Evolutionary conservation across 1,284 basidiomycete species (phyloP).

Genomic region (Quambalaria eucalypti): DNA sequence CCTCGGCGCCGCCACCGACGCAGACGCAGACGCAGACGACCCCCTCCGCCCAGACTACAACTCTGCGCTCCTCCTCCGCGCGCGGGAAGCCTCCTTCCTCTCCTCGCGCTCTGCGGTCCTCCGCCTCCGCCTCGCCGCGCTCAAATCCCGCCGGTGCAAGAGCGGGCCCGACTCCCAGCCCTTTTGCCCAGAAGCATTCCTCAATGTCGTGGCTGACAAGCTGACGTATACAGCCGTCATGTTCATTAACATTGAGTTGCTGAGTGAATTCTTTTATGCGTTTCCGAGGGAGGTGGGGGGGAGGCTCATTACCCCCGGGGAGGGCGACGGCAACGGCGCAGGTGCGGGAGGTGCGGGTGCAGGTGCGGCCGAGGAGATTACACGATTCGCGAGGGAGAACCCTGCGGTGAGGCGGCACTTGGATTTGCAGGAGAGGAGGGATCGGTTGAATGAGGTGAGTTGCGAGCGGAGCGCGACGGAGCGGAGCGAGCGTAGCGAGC

Average conservation of each 20-base stretch:
- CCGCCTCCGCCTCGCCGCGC: slow-evolving; percentile 69
- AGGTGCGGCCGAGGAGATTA: slow-evolving; percentile 72
- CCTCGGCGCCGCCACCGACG: background rate
- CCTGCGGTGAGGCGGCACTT: slow-evolving; percentile 74
- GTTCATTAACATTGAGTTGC: slow-evolving; percentile 85
- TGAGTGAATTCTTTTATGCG: slow-evolving; percentile 98
- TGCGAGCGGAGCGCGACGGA: too few species aligned
- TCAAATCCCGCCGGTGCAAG: slow-evolving; percentile 80
- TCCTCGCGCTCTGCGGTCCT: slow-evolving; percentile 71
- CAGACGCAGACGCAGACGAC: slow-evolving; percentile 49
- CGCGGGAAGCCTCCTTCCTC: slow-evolving; percentile 82
- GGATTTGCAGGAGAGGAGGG: slow-evolving; percentile 92
- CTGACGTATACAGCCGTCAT: slow-evolving; percentile 89
- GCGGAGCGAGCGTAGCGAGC: too few species aligned
- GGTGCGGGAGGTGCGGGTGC: too few species aligned
- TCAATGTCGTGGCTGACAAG: slow-evolving; percentile 93
- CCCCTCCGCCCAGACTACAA: slow-evolving; percentile 58
- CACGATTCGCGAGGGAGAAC: slow-evolving; percentile 87
- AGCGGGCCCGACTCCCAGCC: slow-evolving; percentile 73
- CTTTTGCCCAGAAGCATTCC: slow-evolving; percentile 91
- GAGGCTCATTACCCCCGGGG: slow-evolving; percentile 86
- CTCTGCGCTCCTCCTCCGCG: slow-evolving; percentile 58
- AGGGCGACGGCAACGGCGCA: too few species aligned
- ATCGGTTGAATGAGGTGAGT: slow-evolving; percentile 70
- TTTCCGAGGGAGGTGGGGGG: slow-evolving; percentile 96